Base-by-base conservation (phyloP, 352 stramenopile genomes). In the Globisporangium barbulae region DNA sequence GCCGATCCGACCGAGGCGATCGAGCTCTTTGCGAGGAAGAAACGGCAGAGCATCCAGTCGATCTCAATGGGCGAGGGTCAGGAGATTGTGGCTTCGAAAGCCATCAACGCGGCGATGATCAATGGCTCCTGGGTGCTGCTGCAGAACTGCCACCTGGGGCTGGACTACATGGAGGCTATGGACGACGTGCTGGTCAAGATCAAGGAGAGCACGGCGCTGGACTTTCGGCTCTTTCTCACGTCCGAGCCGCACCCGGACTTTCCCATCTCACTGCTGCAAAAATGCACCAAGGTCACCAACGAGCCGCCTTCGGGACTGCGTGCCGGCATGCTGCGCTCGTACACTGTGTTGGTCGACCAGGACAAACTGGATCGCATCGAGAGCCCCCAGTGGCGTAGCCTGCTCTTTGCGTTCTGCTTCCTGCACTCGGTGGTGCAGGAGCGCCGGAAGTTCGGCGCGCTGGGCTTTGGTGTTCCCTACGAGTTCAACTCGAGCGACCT, bases 1-100 rank as follows among this genome's bases (percentile, higher is more conserved):
- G 79, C 83, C 0, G 85, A 94, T 42, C 83, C 83, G 13, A 94
- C 85, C 0, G 85, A 94, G 39, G 70, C 77, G 1, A 90, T 94
- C 42, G 82, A 92, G 64, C 67, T 79, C 0, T 75, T 94, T 56
- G 79, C 81, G 8, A 63, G 85, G 6, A 88, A 90, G 45, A 90
- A 91, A 58, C 71, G 83, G 0, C 79, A 90, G 44, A 88, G 66
- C 22, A 64, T 91, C 39, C 77, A 78, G 21, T 89, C 69, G 4
- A 92, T 94, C 55, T 92, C 83, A 1, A 90, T 94, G 79, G 85
- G 85, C 28, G 83, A 94, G 64, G 83, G 85, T 0, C 85, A 94
- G 56, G 83, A 91, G 31, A 61, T 68, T 19, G 75, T 91, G 3
- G 85, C 83, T 2, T 63, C 74, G 5, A 77, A 80, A 33, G 79